A percentile compares a stretch with the other conserved stretches of the same genome.
Evolutionary conservation across 805 yeast genomes (phyloP).

Genomic region (Candida vaughaniae): DNA sequence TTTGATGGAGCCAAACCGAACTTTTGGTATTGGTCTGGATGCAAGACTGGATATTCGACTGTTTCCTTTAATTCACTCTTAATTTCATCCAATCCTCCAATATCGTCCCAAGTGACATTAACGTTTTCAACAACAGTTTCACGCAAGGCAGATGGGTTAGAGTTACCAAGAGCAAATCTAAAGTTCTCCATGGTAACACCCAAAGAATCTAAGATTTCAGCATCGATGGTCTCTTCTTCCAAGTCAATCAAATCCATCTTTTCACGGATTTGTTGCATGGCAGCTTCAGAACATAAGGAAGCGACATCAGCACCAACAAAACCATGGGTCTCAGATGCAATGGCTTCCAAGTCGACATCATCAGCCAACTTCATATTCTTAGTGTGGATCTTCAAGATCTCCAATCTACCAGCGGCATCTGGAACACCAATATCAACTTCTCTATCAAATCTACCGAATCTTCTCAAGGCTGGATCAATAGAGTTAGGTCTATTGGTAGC

Average conservation of each 20-base stretch:
- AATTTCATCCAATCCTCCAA: conserved; percentile 96
- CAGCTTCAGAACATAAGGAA: conserved; percentile 98
- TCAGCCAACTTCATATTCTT: conserved; percentile 96
- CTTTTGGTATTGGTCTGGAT: conserved; percentile 98
- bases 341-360: conserved; percentile 92
- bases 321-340: conserved; percentile 98
- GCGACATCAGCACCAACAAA: conserved; percentile 99
- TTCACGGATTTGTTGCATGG: conserved; percentile 99
- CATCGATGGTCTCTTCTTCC: conserved; percentile 95
- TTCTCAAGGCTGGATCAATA: conserved; percentile 80
- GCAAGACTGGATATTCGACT: conserved; percentile 97
- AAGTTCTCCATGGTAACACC: conserved; percentile 99
- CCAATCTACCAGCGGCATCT: conserved; percentile 97
- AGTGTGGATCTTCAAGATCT: conserved; percentile 94
- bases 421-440: conserved; percentile 91
- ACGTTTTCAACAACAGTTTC: conserved; percentile 99
- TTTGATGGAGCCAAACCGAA: conserved; percentile 97
- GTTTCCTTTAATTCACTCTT: conserved; percentile 98
- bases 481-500: conserved; percentile 91
- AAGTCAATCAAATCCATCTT: conserved; percentile 97
- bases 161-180: conserved; percentile 94
- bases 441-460: conserved; percentile 84
- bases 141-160: conserved; percentile 98
- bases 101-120: conserved; percentile 98
- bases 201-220: conserved; percentile 91